A percentile compares a stretch with the other conserved stretches of the same genome.
These are phyloP conservation scores for Galerina sulciceps DNA, from an alignment of 768 basidiomycete genomes.

Conservation along the genomic window DNA sequence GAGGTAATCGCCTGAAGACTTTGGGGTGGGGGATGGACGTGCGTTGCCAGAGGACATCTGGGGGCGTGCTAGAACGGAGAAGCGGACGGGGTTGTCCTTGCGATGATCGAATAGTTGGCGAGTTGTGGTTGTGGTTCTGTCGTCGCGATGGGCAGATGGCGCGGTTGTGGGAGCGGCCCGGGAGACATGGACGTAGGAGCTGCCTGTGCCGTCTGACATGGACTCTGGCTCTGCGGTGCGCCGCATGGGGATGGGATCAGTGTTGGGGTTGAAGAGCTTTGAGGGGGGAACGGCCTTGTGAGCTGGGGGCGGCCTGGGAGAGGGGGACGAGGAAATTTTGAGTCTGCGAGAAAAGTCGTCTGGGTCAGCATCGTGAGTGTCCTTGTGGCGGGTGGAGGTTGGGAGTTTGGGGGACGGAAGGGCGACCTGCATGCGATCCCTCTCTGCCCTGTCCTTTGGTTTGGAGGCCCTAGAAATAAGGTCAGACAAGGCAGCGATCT, in stretches of 20 bases:
- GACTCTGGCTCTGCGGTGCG: conserved; percentile 68
- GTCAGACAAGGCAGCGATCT: conserved; percentile 9
- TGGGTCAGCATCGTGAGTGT: conserved; percentile 65
- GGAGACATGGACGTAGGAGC: conserved; percentile 52
- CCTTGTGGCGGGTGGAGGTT: conserved; percentile 38
- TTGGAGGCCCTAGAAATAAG: conserved; percentile 41
- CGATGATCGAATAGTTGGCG: conserved; percentile 87
- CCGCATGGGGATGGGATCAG: conserved; percentile 66
- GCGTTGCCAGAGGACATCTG: conserved; percentile 26
- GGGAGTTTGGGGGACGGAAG: conserved; percentile 33
- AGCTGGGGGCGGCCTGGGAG: conserved; percentile 35
- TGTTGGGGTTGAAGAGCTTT: conserved; percentile 76
- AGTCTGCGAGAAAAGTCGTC: conserved; percentile 77
- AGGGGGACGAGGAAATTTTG: conserved; percentile 62
- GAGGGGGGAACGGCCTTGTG: conserved; percentile 36
- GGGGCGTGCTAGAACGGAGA: conserved; percentile 67
- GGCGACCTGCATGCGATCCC: conserved; percentile 32
- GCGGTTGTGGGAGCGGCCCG: conserved; percentile 19
- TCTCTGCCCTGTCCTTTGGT: conserved; percentile 51
- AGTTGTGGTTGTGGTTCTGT: conserved; percentile 33
- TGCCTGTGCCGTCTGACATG: conserved; percentile 61
- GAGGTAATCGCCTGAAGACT: conserved; percentile 69
- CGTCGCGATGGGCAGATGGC: conserved; percentile 27
- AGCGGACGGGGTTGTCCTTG: conserved; percentile 90
- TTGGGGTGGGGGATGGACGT: conserved; percentile 56